Percentiles rank a stretch among this genome's conserved stretches.
Conservation (phyloP, 345 rosid genomes). For the Camelina hispida region DNA sequence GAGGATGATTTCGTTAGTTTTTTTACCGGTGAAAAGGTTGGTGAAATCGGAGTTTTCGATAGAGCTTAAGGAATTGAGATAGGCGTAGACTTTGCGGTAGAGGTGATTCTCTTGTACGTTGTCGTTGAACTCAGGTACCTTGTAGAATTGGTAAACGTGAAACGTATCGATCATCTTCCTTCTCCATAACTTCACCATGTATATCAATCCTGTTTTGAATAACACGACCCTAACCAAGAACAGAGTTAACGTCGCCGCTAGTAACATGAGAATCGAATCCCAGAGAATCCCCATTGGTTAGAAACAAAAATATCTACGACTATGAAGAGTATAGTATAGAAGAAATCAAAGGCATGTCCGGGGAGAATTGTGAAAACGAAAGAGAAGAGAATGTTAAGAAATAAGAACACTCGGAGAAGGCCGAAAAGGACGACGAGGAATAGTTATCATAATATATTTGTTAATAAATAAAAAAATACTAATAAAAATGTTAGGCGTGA, state of each 20-base stretch:
- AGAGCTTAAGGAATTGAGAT: slow-evolving; percentile 67
- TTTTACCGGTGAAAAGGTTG: slow-evolving; percentile 77
- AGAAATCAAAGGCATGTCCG: slow-evolving; percentile 29
- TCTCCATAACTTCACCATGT: slow-evolving; percentile 57
- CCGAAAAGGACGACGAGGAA: slow-evolving; percentile 19
- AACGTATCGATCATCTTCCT: slow-evolving; percentile 53
- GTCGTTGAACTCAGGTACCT: slow-evolving; percentile 74
- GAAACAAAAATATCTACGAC: not conserved
- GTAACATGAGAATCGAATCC: slow-evolving; percentile 39
- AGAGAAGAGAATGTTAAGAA: slow-evolving; percentile 5
- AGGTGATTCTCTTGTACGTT: slow-evolving; percentile 68
- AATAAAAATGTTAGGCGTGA: slow-evolving; percentile 6
- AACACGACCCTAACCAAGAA: slow-evolving; percentile 52
- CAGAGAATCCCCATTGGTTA: slow-evolving; percentile 47
- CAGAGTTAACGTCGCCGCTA: slow-evolving; percentile 1
- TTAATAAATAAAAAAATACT: not conserved
- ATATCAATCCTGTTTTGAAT: slow-evolving; percentile 65
- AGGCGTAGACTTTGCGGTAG: slow-evolving; percentile 52
- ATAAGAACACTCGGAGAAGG: slow-evolving; percentile 17
- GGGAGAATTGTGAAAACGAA: slow-evolving; percentile 4
- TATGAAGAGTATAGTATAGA: not conserved
- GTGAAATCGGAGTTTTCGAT: slow-evolving; percentile 82
- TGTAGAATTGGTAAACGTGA: slow-evolving; percentile 70
- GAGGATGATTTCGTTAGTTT: slow-evolving; percentile 65
- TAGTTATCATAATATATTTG: not conserved